Base-by-base conservation (phyloP, 768 basidiomycete species). In the Lactarius indigo region DNA sequence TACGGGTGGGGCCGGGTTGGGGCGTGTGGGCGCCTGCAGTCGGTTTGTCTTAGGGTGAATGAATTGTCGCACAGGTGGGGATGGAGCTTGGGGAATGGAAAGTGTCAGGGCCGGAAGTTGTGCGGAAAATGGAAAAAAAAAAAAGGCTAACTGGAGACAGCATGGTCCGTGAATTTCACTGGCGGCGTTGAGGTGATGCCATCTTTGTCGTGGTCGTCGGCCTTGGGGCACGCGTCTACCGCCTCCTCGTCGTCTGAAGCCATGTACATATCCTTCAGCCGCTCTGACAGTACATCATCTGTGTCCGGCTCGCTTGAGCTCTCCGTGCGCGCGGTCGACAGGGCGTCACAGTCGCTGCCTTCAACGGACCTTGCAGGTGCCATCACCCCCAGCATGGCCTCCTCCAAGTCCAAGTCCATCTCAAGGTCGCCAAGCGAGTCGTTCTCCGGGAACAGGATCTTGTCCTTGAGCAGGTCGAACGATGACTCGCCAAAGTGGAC, bases 401-500 rank as follows among this genome's bases (percentile, higher is more conserved):
- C 26, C 3, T 6, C 64, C 2, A 30, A 35, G 9, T 64, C 56
- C 42, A 69, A 41, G 20, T 61, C 61, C 52, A 66, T 50, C 31
- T 71, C 68, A 35, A 70, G 59, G 55, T 59, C 63, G 30, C 65
- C 66, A 28, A 68, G 50, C 20, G 68, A 66, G 55, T 71, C 70
- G 1, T 66, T 59, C 33, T 69, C 70, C 8, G 63, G 59, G 17
- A 70, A 47, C 13, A 47, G 61, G 26, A 71, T 71, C 26, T 64
- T 65, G 30, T 69, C 70, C 58, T 71, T 69, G 35, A 71, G 47
- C 54, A 71, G 10, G n/a, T 71, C 70, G 35, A 71, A 71, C 20
- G 70, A 71, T 20, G 68, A 50, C 15, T 69, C 70, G 17, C 50
- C 62, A 62, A 71, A 64, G n/a, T 71, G 70, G 47, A 69, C 65